A percentile compares a stretch with the other conserved stretches of the same genome.
These are phyloP conservation scores for Urostyla sp. DNA, from an alignment of 73 alveolate species.

Conservation along the genomic window DNA sequence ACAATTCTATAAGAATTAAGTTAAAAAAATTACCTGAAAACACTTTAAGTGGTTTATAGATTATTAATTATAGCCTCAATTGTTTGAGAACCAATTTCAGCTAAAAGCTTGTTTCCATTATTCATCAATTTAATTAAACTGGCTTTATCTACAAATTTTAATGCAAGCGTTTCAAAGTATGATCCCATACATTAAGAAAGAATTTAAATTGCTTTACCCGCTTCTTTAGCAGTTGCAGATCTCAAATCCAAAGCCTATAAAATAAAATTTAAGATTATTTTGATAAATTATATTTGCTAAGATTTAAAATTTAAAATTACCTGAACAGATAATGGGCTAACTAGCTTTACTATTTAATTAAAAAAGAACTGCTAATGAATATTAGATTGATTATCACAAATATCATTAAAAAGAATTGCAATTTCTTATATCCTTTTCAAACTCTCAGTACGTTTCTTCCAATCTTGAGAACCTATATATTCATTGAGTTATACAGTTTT, in stretches of 20 bases:
- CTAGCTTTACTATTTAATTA: neutral
- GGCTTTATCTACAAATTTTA: conserved; percentile 23
- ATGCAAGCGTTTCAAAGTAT: conserved; percentile 17
- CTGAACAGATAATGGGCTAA: neutral
- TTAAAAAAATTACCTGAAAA: neutral
- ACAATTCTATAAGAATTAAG: conserved; percentile 1
- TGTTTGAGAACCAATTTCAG: conserved; percentile 40
- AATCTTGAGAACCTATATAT: conserved; percentile 11
- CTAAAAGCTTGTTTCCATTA: conserved; percentile 36
- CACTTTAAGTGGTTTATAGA: conserved; percentile 4
- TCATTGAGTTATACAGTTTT: no score
- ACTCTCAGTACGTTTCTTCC: conserved; percentile 40
- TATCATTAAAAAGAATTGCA: conserved; percentile 1
- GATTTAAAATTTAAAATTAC: no score
- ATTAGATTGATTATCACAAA: neutral
- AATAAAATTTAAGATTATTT: neutral
- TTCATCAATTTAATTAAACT: conserved; percentile 11
- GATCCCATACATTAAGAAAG: conserved; percentile 5
- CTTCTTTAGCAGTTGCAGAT: conserved; percentile 55
- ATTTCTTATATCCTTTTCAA: conserved; percentile 17
- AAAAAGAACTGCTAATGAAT: neutral
- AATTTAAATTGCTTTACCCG: conserved; percentile 39
- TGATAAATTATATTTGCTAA: conserved; percentile 13
- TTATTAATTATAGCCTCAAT: neutral
- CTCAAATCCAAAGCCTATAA: conserved; percentile 10